These are phyloP conservation scores for Solanum gandarillasii DNA, from an alignment of 257 asterid species.

Conservation along the genomic window DNA sequence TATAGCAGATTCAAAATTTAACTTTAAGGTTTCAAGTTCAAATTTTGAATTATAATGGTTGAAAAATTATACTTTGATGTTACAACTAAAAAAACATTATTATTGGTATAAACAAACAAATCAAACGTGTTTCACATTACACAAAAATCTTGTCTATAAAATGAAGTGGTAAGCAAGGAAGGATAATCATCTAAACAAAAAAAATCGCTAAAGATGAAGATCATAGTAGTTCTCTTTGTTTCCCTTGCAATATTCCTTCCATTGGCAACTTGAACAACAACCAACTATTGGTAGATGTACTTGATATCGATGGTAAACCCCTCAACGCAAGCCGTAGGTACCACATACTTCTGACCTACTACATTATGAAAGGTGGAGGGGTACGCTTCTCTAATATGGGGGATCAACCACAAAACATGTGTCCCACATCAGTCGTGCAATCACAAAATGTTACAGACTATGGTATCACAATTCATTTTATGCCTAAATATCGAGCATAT, in stretches of 20 bases:
- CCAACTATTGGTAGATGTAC: background rate
- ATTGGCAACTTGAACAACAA: background rate
- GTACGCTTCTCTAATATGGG: background rate
- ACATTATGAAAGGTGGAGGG: too few relatives aligned
- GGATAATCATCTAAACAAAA: background rate
- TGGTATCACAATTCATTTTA: background rate
- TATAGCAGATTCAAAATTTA: too few relatives aligned
- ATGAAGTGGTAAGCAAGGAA: background rate
- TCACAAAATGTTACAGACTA: background rate
- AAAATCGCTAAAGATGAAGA: background rate
- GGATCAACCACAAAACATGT: background rate
- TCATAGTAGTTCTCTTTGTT: background rate
- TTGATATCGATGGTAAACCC: background rate
- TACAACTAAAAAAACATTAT: too few relatives aligned
- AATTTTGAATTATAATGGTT: too few relatives aligned
- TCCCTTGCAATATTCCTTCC: background rate
- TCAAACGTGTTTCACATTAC: background rate
- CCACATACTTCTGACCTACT: background rate
- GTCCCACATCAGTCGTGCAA: background rate
- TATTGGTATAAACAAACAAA: background rate
- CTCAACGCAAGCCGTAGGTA: background rate
- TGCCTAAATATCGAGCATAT: background rate
- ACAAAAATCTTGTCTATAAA: background rate
- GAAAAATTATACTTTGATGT: too few relatives aligned
- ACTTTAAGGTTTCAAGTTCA: too few relatives aligned